Evolutionary conservation across 345 rosid genomes (phyloP), one percentile per base, ranked within the genome.

Genomic region (Eucalyptus caleyi): DNA sequence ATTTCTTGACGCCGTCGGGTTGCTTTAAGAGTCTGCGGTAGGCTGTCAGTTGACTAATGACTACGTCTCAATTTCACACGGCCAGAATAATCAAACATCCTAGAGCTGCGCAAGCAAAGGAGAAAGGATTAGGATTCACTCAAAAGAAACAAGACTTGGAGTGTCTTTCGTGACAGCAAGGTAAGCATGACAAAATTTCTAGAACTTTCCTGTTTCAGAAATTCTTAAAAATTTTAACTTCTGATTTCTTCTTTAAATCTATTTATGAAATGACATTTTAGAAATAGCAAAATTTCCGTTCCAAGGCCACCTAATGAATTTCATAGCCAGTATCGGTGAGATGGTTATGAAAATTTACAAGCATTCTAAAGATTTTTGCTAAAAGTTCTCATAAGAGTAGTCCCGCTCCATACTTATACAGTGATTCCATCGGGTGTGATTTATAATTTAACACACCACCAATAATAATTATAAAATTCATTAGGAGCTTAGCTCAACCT

Each of bases 191-290:
- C 47, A 45, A 45, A 45, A 45, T 9, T 45, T 45, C 0, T 9
- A 1, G 11, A 45, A 45, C 47, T n/a, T n/a, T n/a, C n/a, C n/a
- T n/a, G n/a, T n/a, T n/a, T n/a, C n/a, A n/a, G n/a, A n/a, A n/a
- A n/a, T n/a, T n/a, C n/a, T n/a, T n/a, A 45, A 45, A 45, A 45
- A 9, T 45, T 45, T 45, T 45, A 45, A 45, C 47, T 45, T 45
- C 1, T 3, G 11, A 45, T 45, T 45, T 45, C 11, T 45, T 45
- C 11, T 45, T 9, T 10, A 45, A 45, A 45, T 45, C 1, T 9
- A 45, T 45, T 45, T 45, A 0, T 9, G 47, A 0, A 45, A 45
- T 9, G 9, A 45, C 9, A 10, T 10, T 45, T 1, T 0, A 45
- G 11, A 45, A 45, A 45, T 45, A 45, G 11, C 9, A 45, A 45